Conservation (phyloP, 805 yeast species). For the Myxozyma neglecta region DNA sequence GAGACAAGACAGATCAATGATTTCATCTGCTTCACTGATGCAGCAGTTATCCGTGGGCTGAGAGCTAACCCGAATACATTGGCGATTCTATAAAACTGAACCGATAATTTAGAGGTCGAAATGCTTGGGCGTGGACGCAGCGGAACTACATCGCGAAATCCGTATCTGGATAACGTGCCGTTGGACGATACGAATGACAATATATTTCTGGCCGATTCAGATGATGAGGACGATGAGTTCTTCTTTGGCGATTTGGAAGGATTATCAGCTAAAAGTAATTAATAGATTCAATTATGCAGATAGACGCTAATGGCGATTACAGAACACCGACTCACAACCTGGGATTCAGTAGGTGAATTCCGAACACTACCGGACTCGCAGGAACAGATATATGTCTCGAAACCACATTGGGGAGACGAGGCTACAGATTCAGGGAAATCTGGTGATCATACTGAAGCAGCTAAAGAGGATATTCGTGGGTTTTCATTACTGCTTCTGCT, state of each 20-base stretch:
- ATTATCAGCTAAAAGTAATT: neutral
- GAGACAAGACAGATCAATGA: neutral
- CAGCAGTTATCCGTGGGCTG: neutral
- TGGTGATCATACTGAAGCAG: neutral
- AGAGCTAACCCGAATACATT: neutral
- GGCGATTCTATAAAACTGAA: too few species aligned
- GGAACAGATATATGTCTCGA: conserved; percentile 24
- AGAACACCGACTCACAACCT: conserved; percentile 3
- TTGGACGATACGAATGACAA: conserved; percentile 31
- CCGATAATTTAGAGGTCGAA: neutral
- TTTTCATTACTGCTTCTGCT: conserved; percentile 30
- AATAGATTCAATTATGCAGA: neutral
- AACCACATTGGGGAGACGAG: conserved; percentile 19
- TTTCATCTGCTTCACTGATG: neutral
- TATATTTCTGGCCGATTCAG: conserved; percentile 27
- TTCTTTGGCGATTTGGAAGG: conserved; percentile 10
- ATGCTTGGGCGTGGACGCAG: conserved; percentile 2
- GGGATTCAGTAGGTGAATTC: conserved; percentile 25
- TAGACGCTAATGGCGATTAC: neutral
- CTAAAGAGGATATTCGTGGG: conserved; percentile 20
- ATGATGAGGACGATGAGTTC: conserved; percentile 30
- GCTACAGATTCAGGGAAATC: neutral
- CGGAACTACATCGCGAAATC: conserved; percentile 14
- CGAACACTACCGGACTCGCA: conserved; percentile 22
- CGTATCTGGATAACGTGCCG: conserved; percentile 27